phyloP scores from a whole-genome alignment of 2,329 filamentous ascomycete genomes.

The Intubia oerlemansii region DNA sequence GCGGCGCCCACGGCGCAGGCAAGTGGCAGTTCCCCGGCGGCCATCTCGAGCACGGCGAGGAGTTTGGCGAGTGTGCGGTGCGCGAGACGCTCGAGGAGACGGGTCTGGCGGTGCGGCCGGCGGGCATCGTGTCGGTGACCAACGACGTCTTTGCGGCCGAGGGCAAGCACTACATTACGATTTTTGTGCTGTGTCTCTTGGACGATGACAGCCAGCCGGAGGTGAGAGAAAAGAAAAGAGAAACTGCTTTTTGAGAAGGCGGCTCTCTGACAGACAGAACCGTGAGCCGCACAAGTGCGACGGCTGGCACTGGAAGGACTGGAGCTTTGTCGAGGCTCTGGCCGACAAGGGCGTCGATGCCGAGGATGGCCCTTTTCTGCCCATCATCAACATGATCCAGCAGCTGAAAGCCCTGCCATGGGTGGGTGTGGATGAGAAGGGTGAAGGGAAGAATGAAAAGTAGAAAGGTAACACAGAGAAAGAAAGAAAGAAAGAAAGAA shows the following conservation, averaged over 20 bases:
- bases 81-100: constrained; percentile 56
- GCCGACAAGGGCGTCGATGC: constrained; percentile 11
- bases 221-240: no score
- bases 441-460: no score
- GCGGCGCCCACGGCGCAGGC: constrained; percentile 22
- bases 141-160: constrained; percentile 41
- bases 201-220: constrained; percentile 24
- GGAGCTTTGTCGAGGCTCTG: constrained; percentile 19
- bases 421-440: constrained; percentile 4
- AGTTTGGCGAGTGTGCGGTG: constrained; percentile 35
- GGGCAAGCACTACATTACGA: constrained; percentile 53
- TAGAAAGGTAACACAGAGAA: no score
- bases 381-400: constrained; percentile 16
- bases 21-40: constrained; percentile 48
- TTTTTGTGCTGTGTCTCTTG: constrained; percentile 39
- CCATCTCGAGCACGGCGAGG: constrained; percentile 51
- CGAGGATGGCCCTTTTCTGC: constrained; percentile 16
- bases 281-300: constrained; percentile 29
- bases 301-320: constrained; percentile 25
- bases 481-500: no score
- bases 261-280: constrained; percentile 12
- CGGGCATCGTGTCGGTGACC: constrained; percentile 36
- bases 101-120: constrained; percentile 29
- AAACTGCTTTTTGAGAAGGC: no score
- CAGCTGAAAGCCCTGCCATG: constrained; percentile 9